Base-by-base conservation (phyloP, 495 filamentous ascomycete species). In the Penicillium paxilli region DNA sequence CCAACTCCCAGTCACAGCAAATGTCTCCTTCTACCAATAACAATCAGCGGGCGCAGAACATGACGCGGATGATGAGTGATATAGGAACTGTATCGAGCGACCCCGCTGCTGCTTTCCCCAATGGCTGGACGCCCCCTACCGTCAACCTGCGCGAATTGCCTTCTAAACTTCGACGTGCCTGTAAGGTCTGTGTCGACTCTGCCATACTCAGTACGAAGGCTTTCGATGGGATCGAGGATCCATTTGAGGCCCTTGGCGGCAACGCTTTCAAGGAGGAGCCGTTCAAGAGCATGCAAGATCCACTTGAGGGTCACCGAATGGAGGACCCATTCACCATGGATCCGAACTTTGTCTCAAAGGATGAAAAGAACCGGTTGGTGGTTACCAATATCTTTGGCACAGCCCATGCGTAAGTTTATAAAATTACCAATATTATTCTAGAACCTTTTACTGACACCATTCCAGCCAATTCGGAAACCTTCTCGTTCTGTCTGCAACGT, bases 311-410 rank as follows among this genome's bases (percentile, higher is more conserved):
- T 9, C 19, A 21, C 20, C 40, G 40, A 5, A 42, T 42, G 40
- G 40, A 42, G 21, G 40, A 42, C 23, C 40, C 17, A 23, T 42
- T 42, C 10, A n/a, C 11, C 19, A 24, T 42, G 40, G 40, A 42
- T 20, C 19, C 19, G 40, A 23, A 42, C 10, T 42, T 42, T 42
- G 20, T 8, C n/a, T 42, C 40, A 2, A 42, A 42, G 40, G 21
- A 42, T n/a, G 40, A 42, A 14, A 42, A 42, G 19, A 42, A 14
- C 47, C 83, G 93, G 5, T 85, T 88, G 22, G 85, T 96, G 26
- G 84, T 96, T 38, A 98, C 93, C 8, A 97, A 96, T 63, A 89
- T 96, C 21, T 95, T 95, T 68, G 92, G 93, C 20, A 98, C 93
- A 11, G 88, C 92, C 57, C 93, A 96, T 80, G 93, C 93, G 92